Evolutionary conservation across 805 yeast genomes (phyloP), one percentile per base, ranked within the genome.

Genomic region (Lipomyces orientalis): DNA sequence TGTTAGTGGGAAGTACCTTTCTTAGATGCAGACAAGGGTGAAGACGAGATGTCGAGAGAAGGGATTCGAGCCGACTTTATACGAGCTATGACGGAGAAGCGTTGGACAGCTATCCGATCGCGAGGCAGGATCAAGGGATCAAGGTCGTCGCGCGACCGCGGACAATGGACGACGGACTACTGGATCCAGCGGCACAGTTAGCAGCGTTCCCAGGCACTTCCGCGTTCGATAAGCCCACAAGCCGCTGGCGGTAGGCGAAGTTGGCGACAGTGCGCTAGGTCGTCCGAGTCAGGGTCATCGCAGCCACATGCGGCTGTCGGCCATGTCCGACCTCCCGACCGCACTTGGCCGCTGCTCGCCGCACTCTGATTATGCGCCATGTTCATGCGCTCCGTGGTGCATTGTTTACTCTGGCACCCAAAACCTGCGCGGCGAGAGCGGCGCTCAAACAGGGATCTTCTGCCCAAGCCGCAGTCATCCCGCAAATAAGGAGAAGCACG

Each of bases 271-370:
- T 37, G 43, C 43, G 14, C 14, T 6, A 6, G 4, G 14, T 35
- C 39, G 37, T 14, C 14, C 39, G 39, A 10, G 14, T 14, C 5
- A 2, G 39, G 14, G 14, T 35, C 16, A 10, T 35, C 5, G 14
- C 16, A 54, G 34, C 60, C 58, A 51, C 55, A 55, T 51, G 61
- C 61, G 61, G 61, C 65, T 25, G 65, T 43, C 65, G 65, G 65
- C 52, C 54, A 57, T 62, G 57, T 62, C 65, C 65, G 65, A 35
- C n/a, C 19, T 12, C 25, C 29, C 54, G 2, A 25, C 19, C 54
- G 54, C 54, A 49, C 29, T 22, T 49, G 29, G 10, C 22, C 54
- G 54, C 19, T 49, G 19, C 54, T 4, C 29, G 8, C 54, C 16
- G 54, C 49, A 12, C 49, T 16, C 49, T 39, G 49, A 14, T 14